Evolutionary conservation across 352 stramenopile species (phyloP).

Genomic region (Pseudoperonospora humuli): DNA sequence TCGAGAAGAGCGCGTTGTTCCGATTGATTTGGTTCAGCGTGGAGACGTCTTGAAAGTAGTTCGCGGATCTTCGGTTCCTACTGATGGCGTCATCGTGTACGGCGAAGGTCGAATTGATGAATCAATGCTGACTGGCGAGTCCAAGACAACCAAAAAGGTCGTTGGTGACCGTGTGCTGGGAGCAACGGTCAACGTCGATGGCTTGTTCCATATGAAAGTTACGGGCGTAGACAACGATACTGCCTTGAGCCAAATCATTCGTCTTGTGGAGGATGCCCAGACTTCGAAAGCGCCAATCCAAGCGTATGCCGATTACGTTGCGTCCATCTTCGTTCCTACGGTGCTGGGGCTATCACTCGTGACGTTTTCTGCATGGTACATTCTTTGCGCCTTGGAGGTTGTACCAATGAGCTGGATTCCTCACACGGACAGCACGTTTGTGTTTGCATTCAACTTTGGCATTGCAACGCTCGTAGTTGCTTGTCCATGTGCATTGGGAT

Average conservation of each 20-base stretch:
- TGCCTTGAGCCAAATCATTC: conserved; percentile 95
- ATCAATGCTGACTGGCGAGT: conserved; percentile 93
- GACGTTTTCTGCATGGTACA: conserved; percentile 95
- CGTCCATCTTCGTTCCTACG: conserved; percentile 92
- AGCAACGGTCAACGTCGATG: conserved; percentile 89
- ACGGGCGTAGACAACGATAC: conserved; percentile 91
- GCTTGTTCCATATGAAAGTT: conserved; percentile 89
- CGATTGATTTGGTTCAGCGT: conserved; percentile 85
- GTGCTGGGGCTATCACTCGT: conserved; percentile 89
- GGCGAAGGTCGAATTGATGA: conserved; percentile 90
- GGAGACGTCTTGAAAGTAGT: conserved; percentile 93
- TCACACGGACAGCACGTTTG: conserved; percentile 65
- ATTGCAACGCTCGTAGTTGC: conserved; percentile 97
- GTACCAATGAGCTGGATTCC: conserved; percentile 69
- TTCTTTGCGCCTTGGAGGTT: conserved; percentile 47
- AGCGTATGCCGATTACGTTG: conserved; percentile 94
- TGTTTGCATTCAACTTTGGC: conserved; percentile 96
- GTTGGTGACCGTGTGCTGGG: conserved; percentile 82
- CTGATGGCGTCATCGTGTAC: conserved; percentile 89
- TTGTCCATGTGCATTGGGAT: conserved; percentile 97
- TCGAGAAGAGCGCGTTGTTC: conserved; percentile 64
- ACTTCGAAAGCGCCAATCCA: conserved; percentile 97
- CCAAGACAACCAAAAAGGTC: conserved; percentile 90
- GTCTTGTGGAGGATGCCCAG: conserved; percentile 98
- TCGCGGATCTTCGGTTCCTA: conserved; percentile 87